phyloP scores from a whole-genome alignment of 139 green algal species.

The Picochlorum costavermella region DNA sequence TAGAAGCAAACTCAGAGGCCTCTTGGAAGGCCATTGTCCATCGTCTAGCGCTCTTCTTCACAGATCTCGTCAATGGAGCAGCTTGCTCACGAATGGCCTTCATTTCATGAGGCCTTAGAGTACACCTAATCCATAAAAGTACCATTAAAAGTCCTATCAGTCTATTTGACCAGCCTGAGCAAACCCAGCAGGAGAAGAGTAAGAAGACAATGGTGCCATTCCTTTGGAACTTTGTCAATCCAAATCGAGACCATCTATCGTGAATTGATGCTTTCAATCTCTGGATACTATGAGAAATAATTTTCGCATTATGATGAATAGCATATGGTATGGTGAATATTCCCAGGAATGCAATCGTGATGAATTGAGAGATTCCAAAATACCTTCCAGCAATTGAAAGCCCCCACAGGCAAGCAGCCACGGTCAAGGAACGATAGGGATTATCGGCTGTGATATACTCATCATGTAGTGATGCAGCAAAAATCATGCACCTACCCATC shows the following conservation, averaged over 20 bases:
- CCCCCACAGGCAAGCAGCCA: neutral
- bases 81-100: neutral
- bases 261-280: neutral
- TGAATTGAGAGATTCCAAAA: slow-evolving; percentile 27
- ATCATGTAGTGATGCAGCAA: neutral
- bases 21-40: neutral
- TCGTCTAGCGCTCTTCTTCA: slow-evolving; percentile 3
- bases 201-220: slow-evolving; percentile 9
- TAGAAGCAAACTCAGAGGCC: neutral
- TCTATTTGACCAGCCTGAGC: slow-evolving; percentile 23
- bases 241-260: slow-evolving; percentile 19
- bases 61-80: neutral
- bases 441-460: neutral
- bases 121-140: slow-evolving; percentile 27
- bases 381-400: slow-evolving; percentile 15
- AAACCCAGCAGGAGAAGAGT: slow-evolving; percentile 18
- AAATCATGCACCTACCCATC: neutral
- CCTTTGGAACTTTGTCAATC: slow-evolving; percentile 23
- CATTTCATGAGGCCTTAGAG: slow-evolving; percentile 31
- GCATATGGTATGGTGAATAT: slow-evolving; percentile 20
- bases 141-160: slow-evolving; percentile 22
- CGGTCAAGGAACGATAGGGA: neutral
- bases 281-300: neutral
- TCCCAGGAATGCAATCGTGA: slow-evolving; percentile 11
- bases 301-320: neutral